Conservation (phyloP, 2,329 filamentous ascomycete genomes). For the Colletotrichum aenigma region DNA sequence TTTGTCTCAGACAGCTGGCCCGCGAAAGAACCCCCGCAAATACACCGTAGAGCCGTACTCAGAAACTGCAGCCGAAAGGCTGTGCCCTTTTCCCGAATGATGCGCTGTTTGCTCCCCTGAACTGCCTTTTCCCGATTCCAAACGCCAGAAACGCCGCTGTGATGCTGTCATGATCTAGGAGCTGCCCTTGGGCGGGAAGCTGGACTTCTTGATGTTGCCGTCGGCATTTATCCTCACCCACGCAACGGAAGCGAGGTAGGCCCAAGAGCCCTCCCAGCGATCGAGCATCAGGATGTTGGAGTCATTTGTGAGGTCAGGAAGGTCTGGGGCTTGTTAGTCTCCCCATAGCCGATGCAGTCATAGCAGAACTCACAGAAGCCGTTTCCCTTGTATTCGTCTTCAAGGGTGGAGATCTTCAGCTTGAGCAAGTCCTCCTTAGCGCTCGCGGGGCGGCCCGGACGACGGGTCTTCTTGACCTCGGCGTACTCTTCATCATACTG, state of each 20-base stretch:
- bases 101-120: neutral
- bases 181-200: conserved; percentile 70
- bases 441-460: conserved; percentile 79
- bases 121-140: neutral
- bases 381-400: conserved; percentile 75
- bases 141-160: conserved; percentile 14
- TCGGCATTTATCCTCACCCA: conserved; percentile 76
- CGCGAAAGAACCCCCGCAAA: neutral
- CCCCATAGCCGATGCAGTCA: neutral
- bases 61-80: neutral
- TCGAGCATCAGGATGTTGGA: conserved; percentile 70
- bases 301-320: conserved; percentile 76
- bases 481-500: conserved; percentile 75
- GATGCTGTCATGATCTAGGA: conserved; percentile 16
- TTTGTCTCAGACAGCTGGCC: conserved; percentile 8
- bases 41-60: neutral
- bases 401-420: conserved; percentile 71
- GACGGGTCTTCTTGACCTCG: conserved; percentile 68
- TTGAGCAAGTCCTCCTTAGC: conserved; percentile 79
- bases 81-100: neutral
- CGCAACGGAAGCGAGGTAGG: conserved; percentile 74
- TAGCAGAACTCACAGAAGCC: conserved; percentile 74
- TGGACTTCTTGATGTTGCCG: conserved; percentile 70
- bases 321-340: conserved; percentile 15
- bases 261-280: conserved; percentile 85